Percentiles rank a stretch among this genome's conserved stretches.
Evolutionary conservation across 768 basidiomycete species (phyloP).

Genomic region (Mrakia hoshinonis): DNA sequence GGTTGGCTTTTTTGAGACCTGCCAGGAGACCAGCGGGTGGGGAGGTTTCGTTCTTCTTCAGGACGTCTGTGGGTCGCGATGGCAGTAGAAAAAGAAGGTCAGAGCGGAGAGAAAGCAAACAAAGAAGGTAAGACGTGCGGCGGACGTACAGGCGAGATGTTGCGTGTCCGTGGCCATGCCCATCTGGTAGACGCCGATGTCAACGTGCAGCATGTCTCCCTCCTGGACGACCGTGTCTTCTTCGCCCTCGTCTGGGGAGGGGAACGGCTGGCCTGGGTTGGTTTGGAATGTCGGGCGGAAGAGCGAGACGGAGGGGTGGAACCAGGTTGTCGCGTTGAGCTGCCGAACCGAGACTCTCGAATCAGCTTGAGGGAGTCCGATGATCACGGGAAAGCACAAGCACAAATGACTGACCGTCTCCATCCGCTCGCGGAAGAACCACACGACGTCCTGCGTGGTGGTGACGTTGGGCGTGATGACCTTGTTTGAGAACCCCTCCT

Average conservation of each 20-base stretch:
- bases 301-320: slow-evolving; percentile 50
- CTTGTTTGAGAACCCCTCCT: slow-evolving; percentile 49
- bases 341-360: neutral
- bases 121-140: neutral
- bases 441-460: slow-evolving; percentile 48
- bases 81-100: neutral
- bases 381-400: neutral
- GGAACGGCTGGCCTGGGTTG: slow-evolving; percentile 39
- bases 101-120: neutral
- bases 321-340: slow-evolving; percentile 49
- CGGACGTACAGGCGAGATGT: slow-evolving; percentile 45
- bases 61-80: slow-evolving; percentile 40
- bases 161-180: slow-evolving; percentile 53
- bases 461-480: slow-evolving; percentile 46
- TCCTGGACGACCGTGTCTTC: slow-evolving; percentile 45
- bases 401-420: slow-evolving; percentile 33
- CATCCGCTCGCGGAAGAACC: slow-evolving; percentile 54
- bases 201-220: slow-evolving; percentile 46
- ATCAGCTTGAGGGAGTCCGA: neutral
- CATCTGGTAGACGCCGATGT: slow-evolving; percentile 51
- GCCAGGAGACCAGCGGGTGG: slow-evolving; percentile 46
- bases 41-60: slow-evolving; percentile 45
- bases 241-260: slow-evolving; percentile 39
- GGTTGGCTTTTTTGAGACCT: slow-evolving; percentile 47
- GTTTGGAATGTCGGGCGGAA: slow-evolving; percentile 26